phyloP scores from a whole-genome alignment of 805 yeast genomes.

The Torulaspora gathmanii region DNA sequence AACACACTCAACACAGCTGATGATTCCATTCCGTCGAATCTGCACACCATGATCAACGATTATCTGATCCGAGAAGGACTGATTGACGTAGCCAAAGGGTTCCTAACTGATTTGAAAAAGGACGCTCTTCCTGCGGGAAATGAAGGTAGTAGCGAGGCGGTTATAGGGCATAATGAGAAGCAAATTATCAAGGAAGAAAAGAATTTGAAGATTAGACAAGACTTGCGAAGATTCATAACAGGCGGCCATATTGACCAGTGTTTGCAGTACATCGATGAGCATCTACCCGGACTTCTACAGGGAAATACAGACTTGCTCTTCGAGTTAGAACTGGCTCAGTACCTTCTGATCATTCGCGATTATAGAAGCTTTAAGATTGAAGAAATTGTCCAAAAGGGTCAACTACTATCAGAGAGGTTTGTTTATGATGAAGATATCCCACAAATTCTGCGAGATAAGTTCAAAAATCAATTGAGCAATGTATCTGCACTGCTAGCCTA shows the following conservation, averaged over 20 bases:
- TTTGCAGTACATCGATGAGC: conserved; percentile 34
- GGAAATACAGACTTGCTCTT: conserved; percentile 25
- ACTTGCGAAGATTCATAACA: conserved; percentile 41
- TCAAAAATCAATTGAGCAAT: conserved; percentile 40
- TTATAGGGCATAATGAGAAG: conserved; percentile 30
- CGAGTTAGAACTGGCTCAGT: conserved; percentile 30
- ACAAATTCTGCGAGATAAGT: conserved; percentile 28
- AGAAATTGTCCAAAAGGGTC: conserved; percentile 22
- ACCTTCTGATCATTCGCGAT: conserved; percentile 19
- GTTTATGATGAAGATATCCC: conserved; percentile 18
- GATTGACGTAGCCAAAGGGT: conserved; percentile 48
- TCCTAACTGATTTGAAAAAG: conserved; percentile 42
- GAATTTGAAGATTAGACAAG: conserved; percentile 42
- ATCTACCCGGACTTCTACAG: conserved; percentile 27
- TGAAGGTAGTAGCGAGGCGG: conserved; percentile 19
- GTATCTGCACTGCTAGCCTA: conserved; percentile 51
- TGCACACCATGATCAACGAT: conserved; percentile 33
- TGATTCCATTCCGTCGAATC: conserved; percentile 28
- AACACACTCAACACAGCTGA: conserved; percentile 26
- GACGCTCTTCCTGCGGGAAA: conserved; percentile 24
- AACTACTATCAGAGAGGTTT: conserved; percentile 25
- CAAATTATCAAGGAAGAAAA: conserved; percentile 35
- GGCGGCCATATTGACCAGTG: conserved; percentile 45
- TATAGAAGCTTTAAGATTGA: conserved; percentile 16
- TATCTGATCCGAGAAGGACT: conserved; percentile 59